Evolutionary conservation across 2,329 filamentous ascomycete species (phyloP).

Genomic region (Verticillium isaacii): DNA sequence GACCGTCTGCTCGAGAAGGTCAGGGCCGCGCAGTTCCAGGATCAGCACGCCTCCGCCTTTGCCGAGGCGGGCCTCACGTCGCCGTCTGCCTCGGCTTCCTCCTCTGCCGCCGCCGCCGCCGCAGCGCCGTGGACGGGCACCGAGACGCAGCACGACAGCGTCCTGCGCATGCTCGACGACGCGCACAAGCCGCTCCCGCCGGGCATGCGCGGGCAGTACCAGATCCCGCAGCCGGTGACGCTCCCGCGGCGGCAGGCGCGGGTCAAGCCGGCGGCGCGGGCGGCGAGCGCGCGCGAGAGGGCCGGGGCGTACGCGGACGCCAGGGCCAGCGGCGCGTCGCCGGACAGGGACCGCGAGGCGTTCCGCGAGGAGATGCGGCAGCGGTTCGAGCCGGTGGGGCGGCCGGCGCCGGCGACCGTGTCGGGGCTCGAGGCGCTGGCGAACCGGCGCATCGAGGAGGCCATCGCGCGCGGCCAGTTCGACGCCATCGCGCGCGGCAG

Average conservation of each 20-base stretch:
- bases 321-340: conserved; percentile 29
- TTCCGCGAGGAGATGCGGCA: conserved; percentile 72
- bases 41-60: conserved; percentile 43
- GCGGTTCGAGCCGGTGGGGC: conserved; percentile 68
- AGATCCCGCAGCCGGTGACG: conserved; percentile 44
- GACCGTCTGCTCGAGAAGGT: conserved; percentile 52
- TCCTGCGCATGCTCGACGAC: conserved; percentile 81
- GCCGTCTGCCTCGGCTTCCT: conserved; percentile 21
- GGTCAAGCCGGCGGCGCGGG: conserved; percentile 39
- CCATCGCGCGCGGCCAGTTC: conserved; percentile 88
- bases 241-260: conserved; percentile 36
- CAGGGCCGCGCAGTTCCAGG: conserved; percentile 48
- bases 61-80: conserved; percentile 42
- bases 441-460: conserved; percentile 89
- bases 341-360: conserved; percentile 67
- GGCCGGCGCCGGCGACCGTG: conserved; percentile 70
- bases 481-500: conserved; percentile 75
- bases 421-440: conserved; percentile 77
- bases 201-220: conserved; percentile 39
- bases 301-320: conserved; percentile 46
- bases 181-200: conserved; percentile 64
- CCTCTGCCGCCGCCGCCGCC: conserved; percentile 43
- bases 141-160: conserved; percentile 69
- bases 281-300: conserved; percentile 52
- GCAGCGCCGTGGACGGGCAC: conserved; percentile 77